phyloP scores from a whole-genome alignment of 768 basidiomycete species.

The Suillus ampliporus region DNA sequence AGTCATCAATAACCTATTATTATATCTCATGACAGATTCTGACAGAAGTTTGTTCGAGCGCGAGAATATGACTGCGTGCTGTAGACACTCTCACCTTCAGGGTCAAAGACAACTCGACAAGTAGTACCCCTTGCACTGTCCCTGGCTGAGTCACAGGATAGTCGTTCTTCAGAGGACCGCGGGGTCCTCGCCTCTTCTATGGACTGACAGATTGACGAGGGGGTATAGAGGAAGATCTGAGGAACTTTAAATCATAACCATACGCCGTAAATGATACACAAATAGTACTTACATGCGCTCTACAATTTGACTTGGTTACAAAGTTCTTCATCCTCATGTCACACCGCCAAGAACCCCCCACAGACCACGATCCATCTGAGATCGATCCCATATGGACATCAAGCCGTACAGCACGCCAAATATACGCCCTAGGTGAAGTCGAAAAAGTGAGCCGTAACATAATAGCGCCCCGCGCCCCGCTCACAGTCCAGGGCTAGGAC shows the following conservation, averaged over 20 bases:
- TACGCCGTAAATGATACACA: neutral
- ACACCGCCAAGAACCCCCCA: conserved; percentile 2
- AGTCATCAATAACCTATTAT: neutral
- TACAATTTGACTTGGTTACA: neutral
- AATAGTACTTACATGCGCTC: neutral
- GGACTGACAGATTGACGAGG: neutral
- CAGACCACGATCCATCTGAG: conserved; percentile 36
- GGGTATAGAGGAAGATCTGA: no score
- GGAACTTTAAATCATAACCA: neutral
- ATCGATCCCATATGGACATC: conserved; percentile 84
- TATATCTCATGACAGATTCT: neutral
- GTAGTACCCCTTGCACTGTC: neutral
- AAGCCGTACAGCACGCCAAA: conserved; percentile 81
- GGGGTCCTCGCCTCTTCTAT: conserved; percentile 8
- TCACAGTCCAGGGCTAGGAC: conserved; percentile 51
- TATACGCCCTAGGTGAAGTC: conserved; percentile 79
- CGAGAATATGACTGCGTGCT: neutral
- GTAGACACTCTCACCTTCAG: conserved; percentile 1
- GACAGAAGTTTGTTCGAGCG: neutral
- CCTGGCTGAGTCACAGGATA: conserved; percentile 4
- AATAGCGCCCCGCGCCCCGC: neutral
- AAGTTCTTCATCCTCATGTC: neutral
- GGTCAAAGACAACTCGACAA: neutral
- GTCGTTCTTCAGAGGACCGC: neutral
- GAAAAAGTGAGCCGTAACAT: conserved; percentile 60